phyloP scores from a whole-genome alignment of 495 filamentous ascomycete species.

The Corynascus novoguineensis region DNA sequence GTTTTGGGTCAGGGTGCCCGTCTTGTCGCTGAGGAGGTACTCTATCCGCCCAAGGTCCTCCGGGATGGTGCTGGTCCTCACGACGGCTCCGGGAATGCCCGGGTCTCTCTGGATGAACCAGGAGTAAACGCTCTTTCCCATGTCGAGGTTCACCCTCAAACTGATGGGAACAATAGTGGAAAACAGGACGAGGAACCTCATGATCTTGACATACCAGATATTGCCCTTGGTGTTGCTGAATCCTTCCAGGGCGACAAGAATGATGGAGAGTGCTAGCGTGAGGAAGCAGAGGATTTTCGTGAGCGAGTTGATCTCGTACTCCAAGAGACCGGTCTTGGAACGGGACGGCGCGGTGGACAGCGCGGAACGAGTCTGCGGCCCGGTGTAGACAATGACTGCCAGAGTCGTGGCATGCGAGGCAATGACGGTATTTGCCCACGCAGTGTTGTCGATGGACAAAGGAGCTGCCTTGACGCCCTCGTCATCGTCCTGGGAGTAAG shows the following conservation, averaged over 20 bases:
- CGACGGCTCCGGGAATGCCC: conserved; percentile 85
- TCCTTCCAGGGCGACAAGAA: conserved; percentile 82
- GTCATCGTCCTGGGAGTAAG: conserved; percentile 26
- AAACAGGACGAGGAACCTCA: conserved; percentile 95
- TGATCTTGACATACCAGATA: conserved; percentile 90
- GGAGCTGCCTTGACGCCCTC: conserved; percentile 53
- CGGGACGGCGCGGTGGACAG: conserved; percentile 86
- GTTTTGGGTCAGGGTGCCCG: conserved; percentile 94
- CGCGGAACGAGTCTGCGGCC: conserved; percentile 88
- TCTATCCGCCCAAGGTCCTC: conserved; percentile 95
- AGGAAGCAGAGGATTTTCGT: conserved; percentile 93
- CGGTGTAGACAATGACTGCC: conserved; percentile 89
- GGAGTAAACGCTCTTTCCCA: conserved; percentile 94
- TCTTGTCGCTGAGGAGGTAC: conserved; percentile 96
- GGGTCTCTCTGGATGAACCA: conserved; percentile 89
- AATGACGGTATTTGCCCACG: conserved; percentile 97
- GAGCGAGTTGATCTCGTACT: conserved; percentile 96
- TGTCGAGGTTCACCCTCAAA: conserved; percentile 90
- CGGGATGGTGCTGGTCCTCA: conserved; percentile 93
- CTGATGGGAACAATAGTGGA: conserved; percentile 98
- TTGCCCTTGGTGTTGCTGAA: conserved; percentile 60
- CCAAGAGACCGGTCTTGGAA: conserved; percentile 86
- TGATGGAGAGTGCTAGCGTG: conserved; percentile 77
- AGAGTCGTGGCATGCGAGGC: conserved; percentile 84
- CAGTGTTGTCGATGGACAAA: conserved; percentile 92